A percentile compares a stretch with the other conserved stretches of the same genome.
These are phyloP conservation scores for Colletotrichum shisoi DNA, from an alignment of 2,329 filamentous ascomycete species.

Conservation along the genomic window DNA sequence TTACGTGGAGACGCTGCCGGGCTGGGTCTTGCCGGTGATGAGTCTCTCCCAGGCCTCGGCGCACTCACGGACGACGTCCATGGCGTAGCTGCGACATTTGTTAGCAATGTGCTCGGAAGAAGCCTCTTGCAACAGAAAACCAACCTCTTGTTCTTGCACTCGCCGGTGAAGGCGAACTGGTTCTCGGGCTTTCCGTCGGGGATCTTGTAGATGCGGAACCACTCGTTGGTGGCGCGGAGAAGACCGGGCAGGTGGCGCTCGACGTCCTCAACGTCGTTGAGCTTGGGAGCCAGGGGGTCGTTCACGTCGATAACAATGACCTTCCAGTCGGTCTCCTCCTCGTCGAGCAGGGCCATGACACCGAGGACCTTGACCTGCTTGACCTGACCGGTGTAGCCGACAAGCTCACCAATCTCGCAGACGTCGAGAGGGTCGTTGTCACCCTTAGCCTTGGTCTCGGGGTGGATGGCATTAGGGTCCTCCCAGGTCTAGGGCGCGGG, in stretches of 20 bases:
- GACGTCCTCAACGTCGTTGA: slow-evolving; percentile 98
- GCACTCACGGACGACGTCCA: slow-evolving; percentile 95
- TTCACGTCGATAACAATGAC: slow-evolving; percentile 99
- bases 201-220: slow-evolving; percentile 99
- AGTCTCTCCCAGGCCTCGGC: slow-evolving; percentile 96
- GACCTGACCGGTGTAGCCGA: slow-evolving; percentile 93
- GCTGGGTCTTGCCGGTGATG: slow-evolving; percentile 84
- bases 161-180: slow-evolving; percentile 99
- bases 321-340: slow-evolving; percentile 99
- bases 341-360: slow-evolving; percentile 98
- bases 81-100: slow-evolving; percentile 73
- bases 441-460: slow-evolving; percentile 99
- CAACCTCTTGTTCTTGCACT: slow-evolving; percentile 99
- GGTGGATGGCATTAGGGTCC: slow-evolving; percentile 94
- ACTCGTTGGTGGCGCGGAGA: slow-evolving; percentile 97
- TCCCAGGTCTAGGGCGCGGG: slow-evolving; percentile 82
- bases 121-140: slow-evolving; percentile 42
- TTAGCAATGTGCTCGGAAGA: not conserved
- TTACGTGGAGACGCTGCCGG: slow-evolving; percentile 83
- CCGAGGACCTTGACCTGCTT: slow-evolving; percentile 99
- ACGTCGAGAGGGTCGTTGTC: slow-evolving; percentile 99
- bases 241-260: slow-evolving; percentile 97
- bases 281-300: slow-evolving; percentile 93
- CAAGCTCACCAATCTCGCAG: slow-evolving; percentile 98
- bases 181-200: slow-evolving; percentile 99